These are phyloP conservation scores for Incumbomyces lentus DNA, from an alignment of 2,329 filamentous ascomycete species.

Conservation along the genomic window DNA sequence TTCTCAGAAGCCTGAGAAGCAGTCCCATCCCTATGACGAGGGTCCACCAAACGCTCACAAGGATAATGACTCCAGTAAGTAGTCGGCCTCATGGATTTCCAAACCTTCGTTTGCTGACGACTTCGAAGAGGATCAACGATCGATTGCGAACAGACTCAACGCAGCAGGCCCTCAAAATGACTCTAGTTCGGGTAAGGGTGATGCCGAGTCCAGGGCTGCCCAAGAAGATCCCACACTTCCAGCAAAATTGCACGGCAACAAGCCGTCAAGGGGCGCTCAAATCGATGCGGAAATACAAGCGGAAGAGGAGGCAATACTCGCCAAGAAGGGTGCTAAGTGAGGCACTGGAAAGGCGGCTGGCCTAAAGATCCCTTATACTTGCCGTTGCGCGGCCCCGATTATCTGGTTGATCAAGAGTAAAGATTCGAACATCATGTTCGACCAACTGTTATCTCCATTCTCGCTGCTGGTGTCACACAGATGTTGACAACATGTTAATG, in stretches of 20 bases:
- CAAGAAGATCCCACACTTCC: slow-evolving; percentile 31
- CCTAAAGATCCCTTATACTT: slow-evolving; percentile 1
- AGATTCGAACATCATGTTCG: neutral
- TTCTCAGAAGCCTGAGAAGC: slow-evolving; percentile 34
- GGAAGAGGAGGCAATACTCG: slow-evolving; percentile 34
- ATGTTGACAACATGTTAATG: too few relatives aligned
- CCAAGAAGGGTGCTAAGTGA: slow-evolving; percentile 31
- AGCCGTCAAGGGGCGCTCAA: slow-evolving; percentile 37
- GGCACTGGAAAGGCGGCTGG: neutral
- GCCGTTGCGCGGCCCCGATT: too few relatives aligned
- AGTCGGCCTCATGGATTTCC: neutral
- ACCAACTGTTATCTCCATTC: too few relatives aligned
- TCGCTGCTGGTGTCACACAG: too few relatives aligned
- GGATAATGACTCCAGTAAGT: slow-evolving; percentile 59
- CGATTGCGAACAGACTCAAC: slow-evolving; percentile 35
- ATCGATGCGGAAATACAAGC: slow-evolving; percentile 35
- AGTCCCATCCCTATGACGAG: slow-evolving; percentile 57
- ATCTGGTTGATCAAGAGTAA: too few relatives aligned
- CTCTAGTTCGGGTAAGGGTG: slow-evolving; percentile 8
- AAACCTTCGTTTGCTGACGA: neutral
- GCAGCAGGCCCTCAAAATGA: slow-evolving; percentile 21
- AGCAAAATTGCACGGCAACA: slow-evolving; percentile 36
- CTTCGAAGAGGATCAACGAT: slow-evolving; percentile 32
- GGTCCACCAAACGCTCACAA: slow-evolving; percentile 60
- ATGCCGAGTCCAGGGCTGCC: slow-evolving; percentile 21